Conservation (phyloP, 768 basidiomycete species). For the Suillus brevipes region DNA sequence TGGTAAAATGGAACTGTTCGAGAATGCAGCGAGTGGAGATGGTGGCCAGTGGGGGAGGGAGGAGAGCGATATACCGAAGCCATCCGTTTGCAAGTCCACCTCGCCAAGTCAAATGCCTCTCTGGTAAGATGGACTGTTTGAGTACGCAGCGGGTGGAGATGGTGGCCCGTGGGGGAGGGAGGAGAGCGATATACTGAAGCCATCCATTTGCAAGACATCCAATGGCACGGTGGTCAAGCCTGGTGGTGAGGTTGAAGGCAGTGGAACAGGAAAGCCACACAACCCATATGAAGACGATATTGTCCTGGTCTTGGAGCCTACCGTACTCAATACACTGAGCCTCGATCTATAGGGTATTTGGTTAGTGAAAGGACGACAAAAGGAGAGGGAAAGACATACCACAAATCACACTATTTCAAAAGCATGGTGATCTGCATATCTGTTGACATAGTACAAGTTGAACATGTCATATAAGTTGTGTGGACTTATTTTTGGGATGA, state of each 20-base stretch:
- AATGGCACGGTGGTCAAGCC: constrained; percentile 37
- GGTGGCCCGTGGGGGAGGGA: constrained; percentile 55
- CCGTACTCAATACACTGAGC: constrained; percentile 40
- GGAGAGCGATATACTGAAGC: constrained; percentile 38
- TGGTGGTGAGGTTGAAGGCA: constrained; percentile 13
- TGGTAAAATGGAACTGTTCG: constrained; percentile 84
- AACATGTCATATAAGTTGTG: constrained; percentile 18
- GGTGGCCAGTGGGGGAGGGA: too few relatives aligned
- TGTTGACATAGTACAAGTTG: constrained; percentile 15
- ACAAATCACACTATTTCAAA: constrained; percentile 19
- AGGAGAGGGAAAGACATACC: too few relatives aligned
- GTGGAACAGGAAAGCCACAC: constrained; percentile 35
- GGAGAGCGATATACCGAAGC: too few relatives aligned
- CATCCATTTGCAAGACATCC: constrained; percentile 37
- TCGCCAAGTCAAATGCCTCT: too few relatives aligned
- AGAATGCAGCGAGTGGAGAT: constrained; percentile 86
- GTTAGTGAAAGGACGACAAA: too few relatives aligned
- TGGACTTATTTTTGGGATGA: constrained; percentile 1
- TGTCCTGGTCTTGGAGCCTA: constrained; percentile 53
- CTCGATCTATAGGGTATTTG: constrained; percentile 10
- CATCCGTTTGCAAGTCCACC: too few relatives aligned
- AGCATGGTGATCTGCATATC: constrained; percentile 26
- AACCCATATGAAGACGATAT: constrained; percentile 60
- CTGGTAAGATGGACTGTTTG: too few relatives aligned
- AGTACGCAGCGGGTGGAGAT: too few relatives aligned